Evolutionary conservation across 345 rosid species (phyloP), one percentile per base, ranked within the genome.

Genomic region (Dimocarpus longan): DNA sequence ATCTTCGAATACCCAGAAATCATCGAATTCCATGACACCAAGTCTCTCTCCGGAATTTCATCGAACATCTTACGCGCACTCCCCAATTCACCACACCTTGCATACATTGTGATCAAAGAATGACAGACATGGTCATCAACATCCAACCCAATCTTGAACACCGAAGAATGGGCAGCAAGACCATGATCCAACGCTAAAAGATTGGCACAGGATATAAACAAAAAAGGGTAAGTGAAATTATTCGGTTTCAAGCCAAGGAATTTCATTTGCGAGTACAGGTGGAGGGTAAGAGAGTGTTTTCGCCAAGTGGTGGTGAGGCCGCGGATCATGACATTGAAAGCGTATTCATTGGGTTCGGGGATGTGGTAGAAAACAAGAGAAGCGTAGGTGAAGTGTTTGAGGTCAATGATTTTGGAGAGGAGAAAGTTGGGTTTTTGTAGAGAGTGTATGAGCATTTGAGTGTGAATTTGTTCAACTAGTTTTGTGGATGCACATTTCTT

Each of bases 11-110:
- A 93, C 82, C 94, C 98, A 0, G 98, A 90, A 71, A 95, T 92
- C 97, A 95, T 92, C 6, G 98, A 93, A 83, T 92, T 92, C 98
- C 98, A 95, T 1, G 98, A 91, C 68, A 95, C 97, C 79, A 84
- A 71, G 84, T 88, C 94, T 71, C 82, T 88, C 4, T 81, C 85
- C 66, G 50, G 65, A 83, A 91, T 92, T 90, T 87, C 94, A 71
- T 92, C 93, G 46, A 95, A 95, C 87, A 92, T 89, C 79, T 87
- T 91, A 50, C 93, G 90, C 3, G 97, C 94, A 77, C 19, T 42
- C 0, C 3, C 74, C 64, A 86, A 21, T 4, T 81, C 76, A 10
- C 87, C 80, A 68, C 94, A 91, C 78, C 78, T 86, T 0, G 90
- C 76, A 46, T 95, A 93, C 97, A 92, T 87, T 0, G 85, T 81